Conservation (phyloP, 75 land plant genomes). For the Pinus albicaulis region DNA sequence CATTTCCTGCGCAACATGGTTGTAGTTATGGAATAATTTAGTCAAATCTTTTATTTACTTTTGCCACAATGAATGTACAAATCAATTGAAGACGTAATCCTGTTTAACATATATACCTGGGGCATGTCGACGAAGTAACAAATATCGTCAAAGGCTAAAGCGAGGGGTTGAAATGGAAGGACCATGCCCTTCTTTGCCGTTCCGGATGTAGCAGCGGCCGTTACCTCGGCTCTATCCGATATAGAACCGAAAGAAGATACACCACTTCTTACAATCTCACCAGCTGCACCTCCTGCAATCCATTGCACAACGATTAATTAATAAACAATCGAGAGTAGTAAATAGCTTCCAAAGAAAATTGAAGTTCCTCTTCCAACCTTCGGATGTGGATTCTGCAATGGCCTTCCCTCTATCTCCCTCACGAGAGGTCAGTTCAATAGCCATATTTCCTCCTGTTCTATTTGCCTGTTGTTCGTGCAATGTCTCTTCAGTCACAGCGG, state of each 20-base stretch:
- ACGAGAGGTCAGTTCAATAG: constrained; percentile 7
- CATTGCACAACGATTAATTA: too few species aligned
- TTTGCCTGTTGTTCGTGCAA: constrained; percentile 41
- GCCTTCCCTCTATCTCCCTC: not conserved
- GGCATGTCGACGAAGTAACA: constrained; percentile 89
- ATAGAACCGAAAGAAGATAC: too few species aligned
- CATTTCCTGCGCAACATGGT: constrained; percentile 57
- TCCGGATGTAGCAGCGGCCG: not conserved
- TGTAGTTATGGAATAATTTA: too few species aligned
- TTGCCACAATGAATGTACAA: too few species aligned
- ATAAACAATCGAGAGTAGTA: too few species aligned
- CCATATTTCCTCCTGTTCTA: constrained; percentile 19
- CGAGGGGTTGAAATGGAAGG: constrained; percentile 72
- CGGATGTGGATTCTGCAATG: too few species aligned
- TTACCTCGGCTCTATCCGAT: not conserved
- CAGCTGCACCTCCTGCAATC: too few species aligned
- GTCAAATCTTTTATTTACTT: too few species aligned
- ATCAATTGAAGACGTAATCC: too few species aligned
- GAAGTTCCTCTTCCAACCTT: too few species aligned
- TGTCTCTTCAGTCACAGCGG: constrained; percentile 59
- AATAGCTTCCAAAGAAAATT: too few species aligned
- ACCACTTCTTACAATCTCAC: too few species aligned
- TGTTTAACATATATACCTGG: constrained; percentile 39
- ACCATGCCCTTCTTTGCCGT: constrained; percentile 60
- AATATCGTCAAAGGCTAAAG: constrained; percentile 73